phyloP scores from a whole-genome alignment of 208 protist species.

The Wallacemonas sp. region DNA sequence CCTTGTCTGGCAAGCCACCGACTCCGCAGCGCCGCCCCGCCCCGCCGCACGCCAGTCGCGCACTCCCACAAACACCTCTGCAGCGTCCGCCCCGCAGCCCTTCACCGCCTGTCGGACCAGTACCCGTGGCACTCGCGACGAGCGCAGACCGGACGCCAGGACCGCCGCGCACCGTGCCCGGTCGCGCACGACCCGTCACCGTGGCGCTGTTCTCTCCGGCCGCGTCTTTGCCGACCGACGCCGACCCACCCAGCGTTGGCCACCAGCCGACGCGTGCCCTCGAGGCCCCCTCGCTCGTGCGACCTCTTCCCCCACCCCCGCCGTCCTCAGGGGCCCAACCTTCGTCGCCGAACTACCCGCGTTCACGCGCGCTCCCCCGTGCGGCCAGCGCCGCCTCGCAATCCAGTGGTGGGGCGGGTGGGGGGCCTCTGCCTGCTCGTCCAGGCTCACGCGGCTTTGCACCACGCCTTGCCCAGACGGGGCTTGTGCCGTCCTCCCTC shows the following conservation, averaged over 20 bases:
- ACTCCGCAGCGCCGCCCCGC: background rate
- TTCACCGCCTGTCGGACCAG: background rate
- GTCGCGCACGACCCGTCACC: background rate
- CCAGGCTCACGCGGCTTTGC: background rate
- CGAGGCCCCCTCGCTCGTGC: no score
- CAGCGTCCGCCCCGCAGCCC: slow-evolving; percentile 11
- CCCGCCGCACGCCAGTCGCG: background rate
- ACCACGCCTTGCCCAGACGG: slow-evolving; percentile 1
- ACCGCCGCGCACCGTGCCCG: background rate
- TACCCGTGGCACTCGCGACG: background rate
- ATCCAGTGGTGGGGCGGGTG: background rate
- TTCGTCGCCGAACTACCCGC: no score
- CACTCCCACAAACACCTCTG: background rate
- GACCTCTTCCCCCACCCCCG: no score
- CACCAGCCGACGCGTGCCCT: background rate
- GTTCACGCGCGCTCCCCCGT: no score
- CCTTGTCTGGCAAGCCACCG: slow-evolving; percentile 12
- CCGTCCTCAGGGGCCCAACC: no score
- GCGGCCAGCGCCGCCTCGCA: no score
- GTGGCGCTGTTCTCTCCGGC: background rate
- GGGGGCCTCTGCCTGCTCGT: background rate
- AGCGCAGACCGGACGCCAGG: background rate
- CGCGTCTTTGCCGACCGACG: background rate
- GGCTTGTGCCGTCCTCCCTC: slow-evolving; percentile 8
- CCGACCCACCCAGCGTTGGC: background rate